Base-by-base conservation (phyloP, 2,329 filamentous ascomycete species). In the Immersiporthe knoxdaviesiana region DNA sequence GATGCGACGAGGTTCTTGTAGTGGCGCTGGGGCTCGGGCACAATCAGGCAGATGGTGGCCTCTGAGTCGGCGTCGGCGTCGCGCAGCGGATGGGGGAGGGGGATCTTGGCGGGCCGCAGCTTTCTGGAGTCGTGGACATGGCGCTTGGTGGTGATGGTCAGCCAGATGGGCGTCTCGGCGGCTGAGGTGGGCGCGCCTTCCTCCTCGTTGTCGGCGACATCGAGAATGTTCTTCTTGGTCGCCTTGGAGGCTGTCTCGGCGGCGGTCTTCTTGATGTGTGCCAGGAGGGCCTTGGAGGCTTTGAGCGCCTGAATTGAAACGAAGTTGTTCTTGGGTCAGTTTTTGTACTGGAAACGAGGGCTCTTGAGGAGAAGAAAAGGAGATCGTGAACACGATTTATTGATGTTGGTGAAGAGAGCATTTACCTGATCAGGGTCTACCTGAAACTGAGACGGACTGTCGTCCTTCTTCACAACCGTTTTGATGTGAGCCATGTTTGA, bases 1-100 rank as follows among this genome's bases (percentile, higher is more conserved):
- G 91, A 88, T 65, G 89, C 90, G 72, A 97, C 86, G 60, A 97
- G 86, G 80, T 98, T 91, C 84, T 98, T 98, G 86, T 96, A 97
- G 67, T 89, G 87, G 73, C 94, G 89, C 85, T 97, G 94, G 32
- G 88, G 88, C 76, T 89, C 86, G 74, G 93, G 92, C 68, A 91
- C 93, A 79, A 97, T 97, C 71, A 97, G 84, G 81, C 94, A 97
- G 80, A 97, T 88, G 74, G 89, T 91, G 68, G 89, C 83, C 68
- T 86, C 68, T 87, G 82, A 35, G 73, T 89, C 86, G 72, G 86
- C 87, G 68, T 87, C 81, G 73, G 89, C 86, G 72, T 86, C 84
- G 81, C 92, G 90, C 72, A 97, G 86, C 12, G 92, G 85, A 80
- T 97, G 90, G 62, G 93, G 92, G 66, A 97, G 84, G 73, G 84